Conservation (phyloP, 345 rosid species). For the Pistacia atlantica region DNA sequence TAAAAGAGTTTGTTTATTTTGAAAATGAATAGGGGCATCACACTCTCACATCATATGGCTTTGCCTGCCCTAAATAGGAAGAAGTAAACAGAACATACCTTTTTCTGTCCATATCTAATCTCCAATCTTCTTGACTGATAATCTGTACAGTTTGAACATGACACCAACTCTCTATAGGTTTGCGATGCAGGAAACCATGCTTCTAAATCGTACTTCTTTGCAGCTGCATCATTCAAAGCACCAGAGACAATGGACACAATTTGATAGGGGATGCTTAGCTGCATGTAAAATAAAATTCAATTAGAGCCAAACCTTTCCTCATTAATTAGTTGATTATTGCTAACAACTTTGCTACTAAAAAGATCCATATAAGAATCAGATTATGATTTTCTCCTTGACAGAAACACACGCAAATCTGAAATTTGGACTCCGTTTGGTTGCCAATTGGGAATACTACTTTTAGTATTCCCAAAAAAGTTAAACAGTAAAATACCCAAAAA, state of each 20-base stretch:
- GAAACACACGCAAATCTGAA: not conserved
- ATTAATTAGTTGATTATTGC: not conserved
- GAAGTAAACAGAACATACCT: slow-evolving; percentile 42
- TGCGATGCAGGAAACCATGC: slow-evolving; percentile 95
- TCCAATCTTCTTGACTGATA: slow-evolving; percentile 87
- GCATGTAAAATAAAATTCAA: slow-evolving; percentile 27
- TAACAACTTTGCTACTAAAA: not conserved
- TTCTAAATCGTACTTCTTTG: slow-evolving; percentile 93
- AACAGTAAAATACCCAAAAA: too few relatives aligned
- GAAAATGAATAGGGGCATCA: not conserved
- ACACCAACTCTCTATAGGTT: slow-evolving; percentile 89
- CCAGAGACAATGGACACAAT: slow-evolving; percentile 89
- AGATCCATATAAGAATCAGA: not conserved
- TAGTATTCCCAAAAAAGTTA: too few relatives aligned
- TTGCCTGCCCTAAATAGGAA: not conserved
- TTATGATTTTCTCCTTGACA: not conserved
- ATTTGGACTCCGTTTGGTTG: too few relatives aligned
- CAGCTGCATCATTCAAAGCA: slow-evolving; percentile 91
- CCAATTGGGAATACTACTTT: too few relatives aligned
- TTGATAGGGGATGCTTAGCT: slow-evolving; percentile 85
- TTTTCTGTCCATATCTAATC: slow-evolving; percentile 91
- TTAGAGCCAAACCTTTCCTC: not conserved
- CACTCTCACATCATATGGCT: not conserved
- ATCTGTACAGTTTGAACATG: slow-evolving; percentile 92
- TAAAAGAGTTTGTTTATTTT: not conserved